A percentile compares a stretch with the other conserved stretches of the same genome.
These are phyloP conservation scores for Penicillium chermesinum DNA, from an alignment of 495 filamentous ascomycete species.

Conservation along the genomic window DNA sequence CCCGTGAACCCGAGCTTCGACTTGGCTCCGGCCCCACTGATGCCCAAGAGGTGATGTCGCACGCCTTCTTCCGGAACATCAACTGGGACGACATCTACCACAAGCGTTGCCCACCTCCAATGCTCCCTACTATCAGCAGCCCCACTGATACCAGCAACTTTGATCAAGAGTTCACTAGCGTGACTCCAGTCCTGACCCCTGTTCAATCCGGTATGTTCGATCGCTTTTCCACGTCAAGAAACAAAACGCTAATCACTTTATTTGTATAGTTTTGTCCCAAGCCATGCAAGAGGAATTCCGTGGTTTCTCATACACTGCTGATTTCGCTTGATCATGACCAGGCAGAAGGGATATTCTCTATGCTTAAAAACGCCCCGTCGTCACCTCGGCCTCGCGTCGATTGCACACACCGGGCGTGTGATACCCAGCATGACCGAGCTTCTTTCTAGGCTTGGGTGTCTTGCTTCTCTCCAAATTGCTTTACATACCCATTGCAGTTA, in stretches of 20 bases:
- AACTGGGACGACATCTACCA: constrained; percentile 99
- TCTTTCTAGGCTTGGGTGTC: constrained; percentile 11
- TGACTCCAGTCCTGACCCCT: constrained; percentile 93
- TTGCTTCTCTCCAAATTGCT: constrained; percentile 19
- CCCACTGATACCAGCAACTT: constrained; percentile 99
- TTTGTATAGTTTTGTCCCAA: constrained; percentile 79
- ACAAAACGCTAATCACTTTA: constrained; percentile 9
- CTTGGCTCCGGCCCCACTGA: constrained; percentile 94
- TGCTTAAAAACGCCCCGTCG: constrained; percentile 8
- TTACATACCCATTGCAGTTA: constrained; percentile 28
- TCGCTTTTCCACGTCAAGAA: not conserved
- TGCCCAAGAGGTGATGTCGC: constrained; percentile 98
- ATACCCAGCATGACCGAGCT: constrained; percentile 6
- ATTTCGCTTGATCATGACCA: constrained; percentile 51
- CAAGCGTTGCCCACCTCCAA: constrained; percentile 84
- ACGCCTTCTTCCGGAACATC: constrained; percentile 95
- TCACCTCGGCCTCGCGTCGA: constrained; percentile 3
- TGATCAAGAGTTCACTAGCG: constrained; percentile 96
- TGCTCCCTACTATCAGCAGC: constrained; percentile 80
- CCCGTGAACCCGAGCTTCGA: constrained; percentile 86
- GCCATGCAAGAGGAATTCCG: constrained; percentile 99
- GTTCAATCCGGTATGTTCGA: constrained; percentile 89
- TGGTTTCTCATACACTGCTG: constrained; percentile 91
- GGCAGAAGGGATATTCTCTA: constrained; percentile 11
- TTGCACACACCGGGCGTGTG: constrained; percentile 2